These are phyloP conservation scores for Phytomonas sp. DNA, from an alignment of 208 protist genomes.

Conservation along the genomic window DNA sequence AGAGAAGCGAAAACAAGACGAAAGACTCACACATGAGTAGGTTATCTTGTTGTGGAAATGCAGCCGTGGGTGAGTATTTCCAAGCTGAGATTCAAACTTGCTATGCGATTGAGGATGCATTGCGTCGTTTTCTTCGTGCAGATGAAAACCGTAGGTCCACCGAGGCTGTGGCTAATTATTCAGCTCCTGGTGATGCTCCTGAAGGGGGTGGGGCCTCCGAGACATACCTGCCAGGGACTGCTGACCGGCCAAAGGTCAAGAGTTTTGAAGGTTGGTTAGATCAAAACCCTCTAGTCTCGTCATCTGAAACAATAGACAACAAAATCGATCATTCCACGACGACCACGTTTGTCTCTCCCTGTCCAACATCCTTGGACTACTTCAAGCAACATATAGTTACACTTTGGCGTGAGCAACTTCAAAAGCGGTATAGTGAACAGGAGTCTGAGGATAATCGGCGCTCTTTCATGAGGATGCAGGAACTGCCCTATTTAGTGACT, in stretches of 20 bases:
- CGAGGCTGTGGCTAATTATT: background rate
- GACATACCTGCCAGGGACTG: background rate
- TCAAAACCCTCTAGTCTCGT: background rate
- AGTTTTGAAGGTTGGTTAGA: background rate
- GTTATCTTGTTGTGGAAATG: background rate
- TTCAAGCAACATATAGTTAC: background rate
- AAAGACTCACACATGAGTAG: background rate
- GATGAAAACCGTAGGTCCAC: background rate
- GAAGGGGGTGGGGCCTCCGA: background rate
- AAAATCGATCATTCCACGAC: background rate
- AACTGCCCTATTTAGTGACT: conserved; percentile 21
- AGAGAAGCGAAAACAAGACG: background rate
- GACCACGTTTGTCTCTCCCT: background rate
- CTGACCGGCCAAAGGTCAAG: background rate
- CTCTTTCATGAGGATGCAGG: conserved; percentile 6
- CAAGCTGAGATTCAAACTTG: background rate
- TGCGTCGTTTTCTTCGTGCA: background rate
- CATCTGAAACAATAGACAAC: background rate
- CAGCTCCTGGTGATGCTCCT: background rate
- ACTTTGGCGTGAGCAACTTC: background rate
- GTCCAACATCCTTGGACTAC: background rate
- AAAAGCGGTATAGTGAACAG: background rate
- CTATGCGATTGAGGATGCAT: background rate
- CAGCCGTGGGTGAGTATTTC: background rate
- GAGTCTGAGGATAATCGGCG: background rate